Evolutionary conservation across 495 filamentous ascomycete species (phyloP).

Genomic region (Pyrenula massariospora): DNA sequence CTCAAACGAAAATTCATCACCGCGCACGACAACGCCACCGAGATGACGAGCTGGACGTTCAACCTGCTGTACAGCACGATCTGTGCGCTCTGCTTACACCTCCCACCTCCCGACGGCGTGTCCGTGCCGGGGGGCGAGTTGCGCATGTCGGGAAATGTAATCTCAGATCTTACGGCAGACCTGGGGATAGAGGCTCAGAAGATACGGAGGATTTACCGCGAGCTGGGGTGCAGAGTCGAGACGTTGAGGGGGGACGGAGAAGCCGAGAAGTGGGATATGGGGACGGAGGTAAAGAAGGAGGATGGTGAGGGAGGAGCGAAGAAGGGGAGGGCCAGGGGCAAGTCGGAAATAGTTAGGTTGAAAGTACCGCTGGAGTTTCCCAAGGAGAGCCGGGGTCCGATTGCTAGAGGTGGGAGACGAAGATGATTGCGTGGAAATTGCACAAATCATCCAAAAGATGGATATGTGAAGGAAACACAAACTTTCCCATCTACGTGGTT

Average conservation of each 20-base stretch:
- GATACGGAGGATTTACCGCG: slow-evolving; percentile 54
- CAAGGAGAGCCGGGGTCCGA: slow-evolving; percentile 26
- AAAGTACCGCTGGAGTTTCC: slow-evolving; percentile 77
- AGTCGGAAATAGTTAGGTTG: slow-evolving; percentile 58
- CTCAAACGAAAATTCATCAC: slow-evolving; percentile 61
- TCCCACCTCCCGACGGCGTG: slow-evolving; percentile 23
- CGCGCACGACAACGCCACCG: slow-evolving; percentile 38
- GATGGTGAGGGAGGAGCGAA: slow-evolving; percentile 39
- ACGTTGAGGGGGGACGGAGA: slow-evolving; percentile 27
- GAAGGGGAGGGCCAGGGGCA: slow-evolving; percentile 34
- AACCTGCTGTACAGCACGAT: slow-evolving; percentile 58
- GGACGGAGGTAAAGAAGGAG: slow-evolving; percentile 27
- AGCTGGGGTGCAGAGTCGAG: slow-evolving; percentile 59
- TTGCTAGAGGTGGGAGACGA: background rate
- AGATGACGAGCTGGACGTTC: slow-evolving; percentile 32
- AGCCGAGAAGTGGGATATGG: slow-evolving; percentile 26
- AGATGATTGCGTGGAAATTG: no score
- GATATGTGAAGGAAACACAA: no score
- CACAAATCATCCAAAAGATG: no score
- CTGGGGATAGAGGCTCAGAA: slow-evolving; percentile 59
- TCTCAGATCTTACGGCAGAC: slow-evolving; percentile 64
- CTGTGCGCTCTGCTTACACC: slow-evolving; percentile 50
- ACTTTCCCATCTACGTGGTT: no score
- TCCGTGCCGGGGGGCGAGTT: slow-evolving; percentile 26
- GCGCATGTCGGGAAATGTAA: slow-evolving; percentile 70